Evolutionary conservation across 2,329 filamentous ascomycete genomes (phyloP), one percentile per base, ranked within the genome.

Genomic region (Didymella glomerata): DNA sequence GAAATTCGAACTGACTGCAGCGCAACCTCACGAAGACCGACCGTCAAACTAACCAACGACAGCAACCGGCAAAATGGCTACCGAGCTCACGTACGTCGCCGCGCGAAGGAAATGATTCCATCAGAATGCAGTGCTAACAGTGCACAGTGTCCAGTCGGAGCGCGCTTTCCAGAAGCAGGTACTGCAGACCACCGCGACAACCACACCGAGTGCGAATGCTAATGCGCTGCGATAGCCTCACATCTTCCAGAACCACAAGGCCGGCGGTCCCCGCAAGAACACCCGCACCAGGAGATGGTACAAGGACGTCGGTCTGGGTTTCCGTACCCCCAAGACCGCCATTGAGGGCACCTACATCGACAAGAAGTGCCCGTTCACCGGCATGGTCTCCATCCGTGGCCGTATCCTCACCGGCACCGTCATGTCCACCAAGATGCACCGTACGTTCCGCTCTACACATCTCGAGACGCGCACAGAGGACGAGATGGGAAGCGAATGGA

Each of bases 291-390:
- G 92, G 84, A 90, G 93, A 93, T 94, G 90, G 93, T 97, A 96
- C 85, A 99, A 99, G 91, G 95, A 99, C 81, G 93, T 99, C 78
- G 95, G 95, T 85, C 88, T 99, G 83, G 95, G 95, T 78, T 99
- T 99, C 91, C 90, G 92, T 83, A 99, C 95, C 81, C 95, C 95
- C 83, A 96, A 94, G 90, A 93, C 86, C 77, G 95, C 95, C 83
- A 99, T 99, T 88, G 93, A 98, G 85, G 95, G 95, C 81, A 91
- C 82, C 85, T 99, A 98, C 87, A 99, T 99, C 80, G 95, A 99
- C 90, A 99, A 99, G 92, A 99, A 99, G 89, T 99, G 95, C 91
- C 95, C 95, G 75, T 99, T 99, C 90, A 97, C 93, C 76, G 96
- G 96, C 82, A 87, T 94, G 82, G 93, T 99, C 82, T 98, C 95